A percentile compares a stretch with the other conserved stretches of the same genome.
Conservation (phyloP, 2,329 filamentous ascomycete genomes). For the Acephala macrosclerotiorum region DNA sequence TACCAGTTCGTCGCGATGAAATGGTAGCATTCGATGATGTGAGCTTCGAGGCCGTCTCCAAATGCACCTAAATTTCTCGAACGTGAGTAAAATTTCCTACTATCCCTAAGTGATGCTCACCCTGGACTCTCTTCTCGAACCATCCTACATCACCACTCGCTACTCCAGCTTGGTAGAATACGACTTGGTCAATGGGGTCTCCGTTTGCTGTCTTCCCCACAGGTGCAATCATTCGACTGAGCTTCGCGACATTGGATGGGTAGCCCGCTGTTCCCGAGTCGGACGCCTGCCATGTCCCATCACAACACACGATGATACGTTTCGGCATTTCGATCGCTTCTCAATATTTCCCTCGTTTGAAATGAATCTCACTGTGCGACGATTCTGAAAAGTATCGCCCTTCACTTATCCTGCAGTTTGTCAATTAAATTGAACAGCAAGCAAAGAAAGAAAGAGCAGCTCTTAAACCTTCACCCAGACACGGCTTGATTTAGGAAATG, state of each 20-base stretch:
- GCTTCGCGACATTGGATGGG: constrained; percentile 27
- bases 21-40: constrained; percentile 43
- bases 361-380: background rate
- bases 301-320: constrained; percentile 30
- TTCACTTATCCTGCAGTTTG: background rate
- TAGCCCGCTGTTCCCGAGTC: constrained; percentile 13
- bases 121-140: constrained; percentile 16
- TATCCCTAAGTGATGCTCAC: constrained; percentile 3
- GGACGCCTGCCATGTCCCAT: constrained; percentile 29
- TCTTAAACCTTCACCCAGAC: background rate
- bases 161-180: constrained; percentile 28
- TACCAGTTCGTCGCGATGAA: constrained; percentile 53
- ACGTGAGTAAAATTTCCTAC: background rate
- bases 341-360: background rate
- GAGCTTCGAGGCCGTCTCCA: constrained; percentile 23
- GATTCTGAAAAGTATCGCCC: background rate
- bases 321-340: constrained; percentile 14
- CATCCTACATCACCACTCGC: constrained; percentile 19
- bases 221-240: constrained; percentile 26
- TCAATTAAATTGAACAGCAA: background rate
- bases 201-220: constrained; percentile 13
- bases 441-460: background rate
- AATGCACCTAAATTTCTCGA: background rate
- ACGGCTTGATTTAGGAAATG: too few species aligned
- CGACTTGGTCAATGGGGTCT: constrained; percentile 51